Percentiles rank a stretch among this genome's conserved stretches.
These are phyloP conservation scores for Elongisporangium senticosum DNA, from an alignment of 352 stramenopile species.

Conservation along the genomic window DNA sequence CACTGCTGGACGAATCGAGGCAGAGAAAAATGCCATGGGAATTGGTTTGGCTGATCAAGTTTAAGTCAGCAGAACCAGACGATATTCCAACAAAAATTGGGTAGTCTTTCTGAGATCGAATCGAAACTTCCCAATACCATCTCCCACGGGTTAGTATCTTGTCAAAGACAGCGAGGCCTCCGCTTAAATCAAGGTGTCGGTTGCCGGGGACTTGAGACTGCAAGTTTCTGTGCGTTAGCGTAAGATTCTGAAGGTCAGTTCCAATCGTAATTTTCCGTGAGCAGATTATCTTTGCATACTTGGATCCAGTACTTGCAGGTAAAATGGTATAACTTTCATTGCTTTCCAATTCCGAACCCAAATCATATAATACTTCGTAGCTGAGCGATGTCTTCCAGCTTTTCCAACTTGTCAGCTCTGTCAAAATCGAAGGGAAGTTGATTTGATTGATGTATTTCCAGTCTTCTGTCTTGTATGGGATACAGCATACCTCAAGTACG, in stretches of 20 bases:
- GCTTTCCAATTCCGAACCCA: constrained; percentile 17
- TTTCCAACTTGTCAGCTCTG: constrained; percentile 67
- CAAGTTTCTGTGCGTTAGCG: constrained; percentile 29
- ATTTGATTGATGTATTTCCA: constrained; percentile 58
- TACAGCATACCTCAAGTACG: constrained; percentile 69
- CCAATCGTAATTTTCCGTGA: constrained; percentile 52
- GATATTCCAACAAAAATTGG: constrained; percentile 74
- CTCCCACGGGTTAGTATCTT: constrained; percentile 46
- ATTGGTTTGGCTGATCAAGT: constrained; percentile 16
- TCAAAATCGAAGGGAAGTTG: constrained; percentile 56
- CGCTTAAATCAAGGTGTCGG: constrained; percentile 2
- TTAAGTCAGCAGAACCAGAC: constrained; percentile 51
- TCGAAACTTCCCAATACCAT: constrained; percentile 82
- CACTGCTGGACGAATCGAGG: constrained; percentile 17
- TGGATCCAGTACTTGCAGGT: constrained; percentile 39
- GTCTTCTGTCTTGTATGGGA: constrained; percentile 63
- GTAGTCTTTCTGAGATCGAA: constrained; percentile 35
- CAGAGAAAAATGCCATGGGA: constrained; percentile 30
- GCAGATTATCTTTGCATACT: constrained; percentile 69
- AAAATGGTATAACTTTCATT: constrained; percentile 49
- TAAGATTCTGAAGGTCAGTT: constrained; percentile 62
- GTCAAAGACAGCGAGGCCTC: constrained; percentile 66
- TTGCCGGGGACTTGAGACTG: neutral
- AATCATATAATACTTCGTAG: constrained; percentile 42
- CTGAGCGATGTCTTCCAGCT: constrained; percentile 67